Evolutionary conservation across 1,284 basidiomycete genomes (phyloP).

Genomic region (Puccinia sorghi): DNA sequence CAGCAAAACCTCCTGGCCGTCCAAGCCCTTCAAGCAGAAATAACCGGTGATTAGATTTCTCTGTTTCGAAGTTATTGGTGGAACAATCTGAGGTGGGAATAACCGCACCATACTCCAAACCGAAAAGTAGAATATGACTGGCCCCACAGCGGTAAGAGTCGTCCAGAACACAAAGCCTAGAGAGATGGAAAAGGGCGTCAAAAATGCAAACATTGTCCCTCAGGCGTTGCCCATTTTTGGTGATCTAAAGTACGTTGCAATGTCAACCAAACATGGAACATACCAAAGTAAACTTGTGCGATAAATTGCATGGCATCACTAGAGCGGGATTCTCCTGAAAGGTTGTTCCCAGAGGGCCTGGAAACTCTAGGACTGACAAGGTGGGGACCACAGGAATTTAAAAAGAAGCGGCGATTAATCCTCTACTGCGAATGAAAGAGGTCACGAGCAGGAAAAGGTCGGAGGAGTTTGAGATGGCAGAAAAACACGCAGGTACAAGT

Average conservation of each 20-base stretch:
- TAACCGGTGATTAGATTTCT: background rate
- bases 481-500: background rate
- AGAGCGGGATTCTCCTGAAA: slow-evolving; percentile 33
- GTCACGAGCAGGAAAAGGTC: background rate
- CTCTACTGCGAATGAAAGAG: background rate
- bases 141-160: slow-evolving; percentile 75
- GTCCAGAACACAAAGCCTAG: slow-evolving; percentile 85
- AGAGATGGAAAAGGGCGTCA: slow-evolving; percentile 19
- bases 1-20: slow-evolving; percentile 53
- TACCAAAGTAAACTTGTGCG: slow-evolving; percentile 66
- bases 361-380: background rate
- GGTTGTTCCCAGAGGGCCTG: slow-evolving; percentile 2
- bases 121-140: slow-evolving; percentile 86
- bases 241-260: background rate
- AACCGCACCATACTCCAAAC: slow-evolving; percentile 75
- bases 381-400: background rate
- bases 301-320: slow-evolving; percentile 57
- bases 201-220: too few relatives aligned
- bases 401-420: slow-evolving; percentile 10
- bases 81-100: background rate
- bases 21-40: slow-evolving; percentile 39
- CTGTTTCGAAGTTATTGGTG: background rate
- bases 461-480: background rate
- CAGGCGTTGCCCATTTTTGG: background rate
- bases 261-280: slow-evolving; percentile 53